Conservation (phyloP, 139 green algal species). For the Marvania coccoides region DNA sequence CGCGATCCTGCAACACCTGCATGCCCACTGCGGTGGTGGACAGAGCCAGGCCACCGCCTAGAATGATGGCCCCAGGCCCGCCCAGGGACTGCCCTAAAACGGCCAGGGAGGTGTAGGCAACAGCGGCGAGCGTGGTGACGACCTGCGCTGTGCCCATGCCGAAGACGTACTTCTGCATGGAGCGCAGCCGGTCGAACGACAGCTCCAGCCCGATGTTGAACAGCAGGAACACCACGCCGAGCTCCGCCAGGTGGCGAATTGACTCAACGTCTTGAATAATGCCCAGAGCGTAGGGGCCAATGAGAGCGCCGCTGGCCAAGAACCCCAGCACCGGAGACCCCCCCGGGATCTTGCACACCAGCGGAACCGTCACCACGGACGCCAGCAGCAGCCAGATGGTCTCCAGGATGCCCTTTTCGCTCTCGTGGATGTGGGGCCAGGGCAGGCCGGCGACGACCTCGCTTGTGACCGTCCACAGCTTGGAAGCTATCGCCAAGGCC, state of each 20-base stretch:
- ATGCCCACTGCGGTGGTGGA: slow-evolving; percentile 96
- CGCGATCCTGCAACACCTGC: slow-evolving; percentile 89
- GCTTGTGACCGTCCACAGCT: slow-evolving; percentile 2
- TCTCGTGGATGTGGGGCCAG: slow-evolving; percentile 48
- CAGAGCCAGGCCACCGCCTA: slow-evolving; percentile 90
- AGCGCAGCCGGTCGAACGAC: slow-evolving; percentile 82
- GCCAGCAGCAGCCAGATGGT: slow-evolving; percentile 84
- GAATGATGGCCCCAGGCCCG: slow-evolving; percentile 76
- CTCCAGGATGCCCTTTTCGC: slow-evolving; percentile 72
- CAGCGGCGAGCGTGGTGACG: slow-evolving; percentile 48
- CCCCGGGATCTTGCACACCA: slow-evolving; percentile 86
- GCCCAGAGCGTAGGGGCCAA: slow-evolving; percentile 87
- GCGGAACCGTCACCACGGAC: slow-evolving; percentile 71
- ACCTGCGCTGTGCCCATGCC: slow-evolving; percentile 91
- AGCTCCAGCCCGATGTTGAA: slow-evolving; percentile 98
- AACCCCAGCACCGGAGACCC: slow-evolving; percentile 93
- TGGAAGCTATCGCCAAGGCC: slow-evolving; percentile 2
- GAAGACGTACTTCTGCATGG: slow-evolving; percentile 98
- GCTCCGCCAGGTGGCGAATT: slow-evolving; percentile 84
- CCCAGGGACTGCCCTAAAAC: slow-evolving; percentile 42
- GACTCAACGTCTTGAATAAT: slow-evolving; percentile 84
- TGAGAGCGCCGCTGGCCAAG: slow-evolving; percentile 80
- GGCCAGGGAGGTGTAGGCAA: slow-evolving; percentile 33
- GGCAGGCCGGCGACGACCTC: slow-evolving; percentile 14
- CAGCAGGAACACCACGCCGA: slow-evolving; percentile 94